Base-by-base conservation (phyloP, 257 asterid species). In the Coffea eugenioides region DNA sequence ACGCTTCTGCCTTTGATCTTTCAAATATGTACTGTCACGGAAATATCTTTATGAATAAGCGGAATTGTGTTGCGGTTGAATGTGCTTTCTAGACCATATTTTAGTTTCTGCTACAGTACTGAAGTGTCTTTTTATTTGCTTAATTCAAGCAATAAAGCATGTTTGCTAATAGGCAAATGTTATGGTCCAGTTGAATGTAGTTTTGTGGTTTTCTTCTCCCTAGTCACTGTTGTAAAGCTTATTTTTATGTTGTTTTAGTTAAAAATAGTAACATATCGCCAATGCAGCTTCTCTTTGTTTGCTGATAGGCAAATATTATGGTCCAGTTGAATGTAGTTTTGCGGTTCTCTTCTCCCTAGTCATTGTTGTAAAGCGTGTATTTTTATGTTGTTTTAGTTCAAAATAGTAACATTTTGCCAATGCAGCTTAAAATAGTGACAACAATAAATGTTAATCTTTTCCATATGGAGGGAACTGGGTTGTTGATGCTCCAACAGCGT, bases 31-130 rank as follows among this genome's bases (percentile, higher is more conserved):
- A 45, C 9, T 21, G 13, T 69, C 13, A 39, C 39, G 12, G 52
- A 21, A 71, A 2, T 64, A 25, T 23, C 39, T 45, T 16, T 41
- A n/a, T 13, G n/a, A 57, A 75, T 75, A 75, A 75, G 48, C 36
- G 21, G 18, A 41, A 20, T 25, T 59, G 20, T 56, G 69, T n/a
- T 75, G 20, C 14, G 20, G 69, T 12, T 75, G 6, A 39, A 39
- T 36, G 49, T 39, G 39, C 49, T 9, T 54, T 68, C 11, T 52
- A 27, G 41, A 4, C 15, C 52, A 73, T 84, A 45, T 78, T 75
- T 48, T 82, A 86, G 21, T 85, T 79, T 43, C 79, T 74, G 70
- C 75, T 86, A 81, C 73, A 84, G 83, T 74, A 76, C 72, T 51
- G 25, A 39, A 54, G 39, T 69, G 16, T 48, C 7, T 31, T 34